A percentile compares a stretch with the other conserved stretches of the same genome.
These are phyloP conservation scores for Cercospora nicotianae DNA, from an alignment of 2,329 filamentous ascomycete genomes.

Conservation along the genomic window DNA sequence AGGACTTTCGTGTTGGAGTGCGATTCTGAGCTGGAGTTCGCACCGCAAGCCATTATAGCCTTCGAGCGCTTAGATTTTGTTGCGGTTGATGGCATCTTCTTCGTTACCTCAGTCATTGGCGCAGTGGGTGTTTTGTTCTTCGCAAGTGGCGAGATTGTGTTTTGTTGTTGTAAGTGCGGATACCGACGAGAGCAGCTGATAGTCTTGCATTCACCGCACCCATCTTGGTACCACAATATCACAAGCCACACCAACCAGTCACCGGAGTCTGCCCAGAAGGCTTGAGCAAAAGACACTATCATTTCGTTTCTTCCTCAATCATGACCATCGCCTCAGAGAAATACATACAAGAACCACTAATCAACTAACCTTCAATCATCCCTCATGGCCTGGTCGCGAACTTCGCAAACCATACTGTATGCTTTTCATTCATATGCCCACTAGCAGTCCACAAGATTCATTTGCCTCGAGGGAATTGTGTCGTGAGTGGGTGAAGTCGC, in stretches of 20 bases:
- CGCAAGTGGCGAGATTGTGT: not conserved
- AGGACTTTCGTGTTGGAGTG: not conserved
- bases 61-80: not conserved
- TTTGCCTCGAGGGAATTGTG: not conserved
- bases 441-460: not conserved
- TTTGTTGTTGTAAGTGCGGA: not conserved
- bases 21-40: not conserved
- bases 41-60: not conserved
- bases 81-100: not conserved
- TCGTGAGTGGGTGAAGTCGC: not conserved
- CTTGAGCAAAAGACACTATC: not conserved
- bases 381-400: constrained; percentile 1
- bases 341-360: not conserved
- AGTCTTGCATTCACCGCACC: not conserved
- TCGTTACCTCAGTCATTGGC: not conserved
- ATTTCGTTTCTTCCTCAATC: constrained; percentile 1
- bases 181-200: not conserved
- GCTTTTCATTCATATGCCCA: constrained; percentile 2
- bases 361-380: not conserved
- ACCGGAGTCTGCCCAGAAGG: not conserved
- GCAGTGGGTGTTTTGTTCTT: not conserved
- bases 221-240: not conserved
- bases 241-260: not conserved
- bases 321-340: not conserved
- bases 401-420: constrained; percentile 10